Base-by-base conservation (phyloP, 2,329 filamentous ascomycete species). In the Xylaria sp. region DNA sequence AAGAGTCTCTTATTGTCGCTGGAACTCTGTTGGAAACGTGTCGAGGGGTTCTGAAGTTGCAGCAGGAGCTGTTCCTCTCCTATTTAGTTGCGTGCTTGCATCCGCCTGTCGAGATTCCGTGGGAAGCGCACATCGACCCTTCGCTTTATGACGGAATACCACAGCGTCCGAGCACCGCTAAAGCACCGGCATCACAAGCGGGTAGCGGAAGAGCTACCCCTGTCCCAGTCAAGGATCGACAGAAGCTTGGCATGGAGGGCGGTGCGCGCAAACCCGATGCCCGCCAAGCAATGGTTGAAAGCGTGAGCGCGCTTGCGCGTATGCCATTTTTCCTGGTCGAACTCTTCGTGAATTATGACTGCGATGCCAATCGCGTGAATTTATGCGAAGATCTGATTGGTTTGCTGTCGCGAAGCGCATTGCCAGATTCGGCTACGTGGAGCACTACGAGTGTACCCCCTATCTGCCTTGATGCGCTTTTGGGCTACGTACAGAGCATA, bases 391-490 rank as follows among this genome's bases (percentile, higher is more conserved):
- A 99, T 70, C 89, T 97, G 83, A 86, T 99, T 61, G 93, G 94
- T 0, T 81, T 99, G 39, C 79, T 99, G 13, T 93, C 94, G 18
- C 85, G 94, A 60, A 99, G 97, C 72, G 94, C 94, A 1, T 89
- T 99, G 65, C 95, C 94, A 0, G 94, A 99, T 73, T 96, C 94
- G 7, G 94, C 93, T 4, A 97, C 92, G 4, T 99, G 94, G 94
- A 99, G 95, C 73, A 99, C 94, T 9, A 97, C 93, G 4, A 99
- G 96, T 71, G 95, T 99, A 1, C 94, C 94, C 13, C 94, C 94
- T 0, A 78, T 99, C 2, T 99, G 94, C 69, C 80, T 99, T 19
- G 94, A 99, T 75, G 92, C 94, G 8, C 79, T 99, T 9, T 80
- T 99, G 23, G 88, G 91, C 13, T 97, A 92, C 68, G 85, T 99